A percentile compares a stretch with the other conserved stretches of the same genome.
These are phyloP conservation scores for Fraxinus angustifolia DNA, from an alignment of 305 asterid species.

Conservation along the genomic window DNA sequence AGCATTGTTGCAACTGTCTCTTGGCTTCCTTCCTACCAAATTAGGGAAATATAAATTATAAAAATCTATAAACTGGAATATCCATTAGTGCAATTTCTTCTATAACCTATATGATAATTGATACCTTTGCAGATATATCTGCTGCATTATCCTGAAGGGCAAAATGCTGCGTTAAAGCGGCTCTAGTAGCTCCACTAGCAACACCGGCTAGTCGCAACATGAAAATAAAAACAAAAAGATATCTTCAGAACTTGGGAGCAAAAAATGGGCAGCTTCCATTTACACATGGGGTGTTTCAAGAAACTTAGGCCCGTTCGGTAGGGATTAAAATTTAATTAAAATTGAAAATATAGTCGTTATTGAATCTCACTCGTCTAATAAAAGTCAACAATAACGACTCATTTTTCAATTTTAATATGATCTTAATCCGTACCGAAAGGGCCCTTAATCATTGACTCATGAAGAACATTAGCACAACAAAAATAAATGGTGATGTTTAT, in stretches of 20 bases:
- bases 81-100: constrained; percentile 7
- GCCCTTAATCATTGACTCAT: no score
- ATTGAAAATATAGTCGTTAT: no score
- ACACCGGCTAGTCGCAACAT: constrained; percentile 71
- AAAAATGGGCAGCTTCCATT: not conserved
- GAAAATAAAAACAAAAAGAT: constrained; percentile 12
- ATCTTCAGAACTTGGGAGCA: constrained; percentile 9
- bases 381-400: no score
- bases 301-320: not conserved
- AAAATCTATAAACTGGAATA: not conserved
- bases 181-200: constrained; percentile 99
- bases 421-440: no score
- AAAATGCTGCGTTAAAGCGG: constrained; percentile 93
- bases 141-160: constrained; percentile 98
- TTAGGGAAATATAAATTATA: constrained; percentile 15
- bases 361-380: no score
- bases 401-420: no score
- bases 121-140: constrained; percentile 96
- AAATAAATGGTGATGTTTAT: not conserved
- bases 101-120: not conserved
- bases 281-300: not conserved
- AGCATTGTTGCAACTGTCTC: constrained; percentile 96
- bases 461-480: not conserved
- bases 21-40: constrained; percentile 92
- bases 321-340: no score